Evolutionary conservation across 352 stramenopile species (phyloP).

Genomic region (Globisporangium nodosum): DNA sequence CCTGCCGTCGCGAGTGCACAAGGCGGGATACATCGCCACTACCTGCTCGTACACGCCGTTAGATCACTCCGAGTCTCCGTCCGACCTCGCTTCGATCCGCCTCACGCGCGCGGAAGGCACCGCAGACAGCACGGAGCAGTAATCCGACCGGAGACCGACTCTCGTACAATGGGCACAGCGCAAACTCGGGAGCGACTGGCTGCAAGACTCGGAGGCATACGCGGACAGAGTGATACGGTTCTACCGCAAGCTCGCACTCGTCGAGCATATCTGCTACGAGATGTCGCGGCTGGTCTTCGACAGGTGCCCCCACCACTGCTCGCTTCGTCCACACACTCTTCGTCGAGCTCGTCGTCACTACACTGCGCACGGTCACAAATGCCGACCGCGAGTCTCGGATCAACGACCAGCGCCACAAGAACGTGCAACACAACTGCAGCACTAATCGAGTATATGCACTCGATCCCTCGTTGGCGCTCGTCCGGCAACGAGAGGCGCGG

Average conservation of each 20-base stretch:
- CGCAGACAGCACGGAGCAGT: slow-evolving; percentile 13
- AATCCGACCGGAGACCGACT: slow-evolving; percentile 22
- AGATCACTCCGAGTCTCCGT: slow-evolving; percentile 10
- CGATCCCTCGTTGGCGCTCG: too few relatives aligned
- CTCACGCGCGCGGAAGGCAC: slow-evolving; percentile 9
- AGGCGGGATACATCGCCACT: slow-evolving; percentile 21
- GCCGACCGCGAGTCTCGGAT: slow-evolving; percentile 33
- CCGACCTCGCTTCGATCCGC: slow-evolving; percentile 19
- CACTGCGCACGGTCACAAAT: slow-evolving; percentile 20
- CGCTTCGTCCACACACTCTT: slow-evolving; percentile 45
- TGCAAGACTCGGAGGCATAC: not conserved
- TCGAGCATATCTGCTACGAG: slow-evolving; percentile 40
- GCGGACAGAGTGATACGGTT: slow-evolving; percentile 12
- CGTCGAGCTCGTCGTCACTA: slow-evolving; percentile 25
- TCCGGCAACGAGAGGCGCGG: too few relatives aligned
- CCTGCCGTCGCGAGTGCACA: slow-evolving; percentile 25
- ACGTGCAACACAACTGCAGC: slow-evolving; percentile 30
- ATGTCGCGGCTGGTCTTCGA: slow-evolving; percentile 44
- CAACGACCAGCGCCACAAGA: slow-evolving; percentile 32
- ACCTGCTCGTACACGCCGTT: slow-evolving; percentile 32
- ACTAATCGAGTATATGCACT: too few relatives aligned
- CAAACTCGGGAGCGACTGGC: slow-evolving; percentile 1
- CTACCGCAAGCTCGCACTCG: slow-evolving; percentile 16
- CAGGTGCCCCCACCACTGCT: slow-evolving; percentile 42
- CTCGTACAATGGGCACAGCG: slow-evolving; percentile 25